phyloP scores from a whole-genome alignment of 75 land plant genomes.

The Sequoiadendron giganteum region DNA sequence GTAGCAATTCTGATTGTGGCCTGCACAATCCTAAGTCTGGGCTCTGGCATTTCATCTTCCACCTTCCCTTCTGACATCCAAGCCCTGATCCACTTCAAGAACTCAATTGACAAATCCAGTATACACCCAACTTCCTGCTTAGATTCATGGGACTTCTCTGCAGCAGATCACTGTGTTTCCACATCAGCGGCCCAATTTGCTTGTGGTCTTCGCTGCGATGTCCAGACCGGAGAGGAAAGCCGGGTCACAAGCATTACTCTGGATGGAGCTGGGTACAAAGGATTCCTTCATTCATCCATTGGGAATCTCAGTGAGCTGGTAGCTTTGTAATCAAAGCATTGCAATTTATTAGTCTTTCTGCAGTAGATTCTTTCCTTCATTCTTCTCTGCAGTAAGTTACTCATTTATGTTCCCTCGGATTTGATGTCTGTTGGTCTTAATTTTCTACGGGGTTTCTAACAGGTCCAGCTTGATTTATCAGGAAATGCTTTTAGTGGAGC shows the following conservation, averaged over 20 bases:
- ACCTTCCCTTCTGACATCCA: background rate
- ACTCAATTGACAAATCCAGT: background rate
- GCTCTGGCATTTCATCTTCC: background rate
- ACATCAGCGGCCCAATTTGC: background rate
- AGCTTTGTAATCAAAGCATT: background rate
- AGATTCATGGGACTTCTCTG: background rate
- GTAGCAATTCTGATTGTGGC: background rate
- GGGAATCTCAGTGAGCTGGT: slow-evolving; percentile 8
- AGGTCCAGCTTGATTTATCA: slow-evolving; percentile 14
- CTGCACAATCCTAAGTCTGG: background rate
- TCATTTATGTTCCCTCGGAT: background rate
- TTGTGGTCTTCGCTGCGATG: background rate
- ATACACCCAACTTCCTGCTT: background rate
- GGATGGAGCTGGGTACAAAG: slow-evolving; percentile 4
- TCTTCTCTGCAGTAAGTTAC: background rate
- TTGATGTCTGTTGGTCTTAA: background rate
- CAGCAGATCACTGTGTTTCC: background rate
- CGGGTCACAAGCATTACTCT: background rate
- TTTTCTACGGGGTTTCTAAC: background rate
- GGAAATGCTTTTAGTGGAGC: slow-evolving; percentile 28
- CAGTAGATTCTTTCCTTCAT: background rate
- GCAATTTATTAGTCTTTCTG: no score
- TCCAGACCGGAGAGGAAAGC: background rate
- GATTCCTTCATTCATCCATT: slow-evolving; percentile 19
- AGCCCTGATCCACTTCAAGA: background rate